Conservation (phyloP, 2,329 filamentous ascomycete genomes). For the Microcyclosporella mali region DNA sequence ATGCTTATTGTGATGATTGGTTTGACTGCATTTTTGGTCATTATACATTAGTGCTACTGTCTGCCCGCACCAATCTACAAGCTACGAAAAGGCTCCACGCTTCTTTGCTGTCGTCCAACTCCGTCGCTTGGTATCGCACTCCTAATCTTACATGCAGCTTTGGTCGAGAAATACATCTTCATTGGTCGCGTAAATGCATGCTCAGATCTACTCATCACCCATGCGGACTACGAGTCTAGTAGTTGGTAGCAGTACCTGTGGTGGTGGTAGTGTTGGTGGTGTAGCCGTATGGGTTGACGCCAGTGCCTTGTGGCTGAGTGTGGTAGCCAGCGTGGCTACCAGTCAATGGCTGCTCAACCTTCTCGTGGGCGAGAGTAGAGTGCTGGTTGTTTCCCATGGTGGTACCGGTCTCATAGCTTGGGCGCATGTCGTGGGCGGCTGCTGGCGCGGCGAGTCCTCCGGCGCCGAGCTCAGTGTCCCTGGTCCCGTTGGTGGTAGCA, state of each 20-base stretch:
- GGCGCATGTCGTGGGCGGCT: constrained; percentile 33
- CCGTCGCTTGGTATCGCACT: no score
- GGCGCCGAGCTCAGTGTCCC: constrained; percentile 41
- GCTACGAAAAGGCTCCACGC: no score
- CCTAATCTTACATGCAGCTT: no score
- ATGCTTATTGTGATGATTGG: no score
- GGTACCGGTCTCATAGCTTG: constrained; percentile 46
- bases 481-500: constrained; percentile 23
- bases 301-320: constrained; percentile 39
- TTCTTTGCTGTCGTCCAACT: no score
- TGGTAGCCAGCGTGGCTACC: constrained; percentile 39
- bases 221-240: constrained; percentile 13
- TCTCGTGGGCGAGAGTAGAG: constrained; percentile 24
- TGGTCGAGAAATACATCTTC: no score
- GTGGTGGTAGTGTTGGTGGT: constrained; percentile 26
- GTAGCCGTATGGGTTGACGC: constrained; percentile 36
- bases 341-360: constrained; percentile 24
- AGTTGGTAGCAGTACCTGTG: constrained; percentile 27
- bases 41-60: no score
- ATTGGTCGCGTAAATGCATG: no score
- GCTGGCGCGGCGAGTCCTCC: constrained; percentile 25
- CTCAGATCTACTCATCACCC: no score
- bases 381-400: constrained; percentile 38
- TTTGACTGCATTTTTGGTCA: no score
- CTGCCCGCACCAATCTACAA: no score